Percentiles rank a stretch among this genome's conserved stretches.
phyloP scores from a whole-genome alignment of 306 rosid species.

The Luffa aegyptiaca region DNA sequence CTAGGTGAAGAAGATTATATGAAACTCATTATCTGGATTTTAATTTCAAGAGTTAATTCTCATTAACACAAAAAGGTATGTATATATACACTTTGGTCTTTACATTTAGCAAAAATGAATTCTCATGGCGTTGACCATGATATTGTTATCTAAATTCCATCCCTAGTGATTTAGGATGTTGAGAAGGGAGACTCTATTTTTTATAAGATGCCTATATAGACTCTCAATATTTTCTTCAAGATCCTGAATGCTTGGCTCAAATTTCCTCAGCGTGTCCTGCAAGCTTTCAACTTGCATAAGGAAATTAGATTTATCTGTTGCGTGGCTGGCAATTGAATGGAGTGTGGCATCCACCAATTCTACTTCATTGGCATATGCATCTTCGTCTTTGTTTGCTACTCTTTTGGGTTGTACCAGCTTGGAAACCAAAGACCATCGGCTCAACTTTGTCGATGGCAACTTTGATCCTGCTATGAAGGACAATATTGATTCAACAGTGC shows the following conservation, averaged over 20 bases:
- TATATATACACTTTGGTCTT: not conserved
- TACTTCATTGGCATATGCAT: slow-evolving; percentile 8
- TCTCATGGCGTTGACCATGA: not conserved
- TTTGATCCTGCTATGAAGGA: slow-evolving; percentile 11
- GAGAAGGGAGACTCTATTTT: slow-evolving; percentile 26
- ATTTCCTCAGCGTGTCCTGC: slow-evolving; percentile 4
- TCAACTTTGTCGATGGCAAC: not conserved
- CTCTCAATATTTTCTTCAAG: slow-evolving; percentile 14
- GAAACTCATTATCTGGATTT: not conserved
- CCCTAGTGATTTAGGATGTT: slow-evolving; percentile 20
- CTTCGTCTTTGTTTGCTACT: slow-evolving; percentile 6
- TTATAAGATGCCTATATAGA: slow-evolving; percentile 18
- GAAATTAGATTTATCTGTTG: not conserved
- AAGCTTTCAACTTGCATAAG: not conserved
- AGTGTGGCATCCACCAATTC: slow-evolving; percentile 13
- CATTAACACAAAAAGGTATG: not conserved
- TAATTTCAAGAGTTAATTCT: not conserved
- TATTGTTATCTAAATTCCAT: not conserved
- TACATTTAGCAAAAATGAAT: not conserved
- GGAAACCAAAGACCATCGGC: slow-evolving; percentile 15
- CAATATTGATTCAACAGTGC: slow-evolving; percentile 12
- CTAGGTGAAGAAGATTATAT: not conserved
- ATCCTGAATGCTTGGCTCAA: slow-evolving; percentile 15
- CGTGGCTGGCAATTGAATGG: slow-evolving; percentile 4
- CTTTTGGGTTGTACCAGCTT: slow-evolving; percentile 15